phyloP scores from a whole-genome alignment of 1,284 basidiomycete species.

The Omphalotus olearius region DNA sequence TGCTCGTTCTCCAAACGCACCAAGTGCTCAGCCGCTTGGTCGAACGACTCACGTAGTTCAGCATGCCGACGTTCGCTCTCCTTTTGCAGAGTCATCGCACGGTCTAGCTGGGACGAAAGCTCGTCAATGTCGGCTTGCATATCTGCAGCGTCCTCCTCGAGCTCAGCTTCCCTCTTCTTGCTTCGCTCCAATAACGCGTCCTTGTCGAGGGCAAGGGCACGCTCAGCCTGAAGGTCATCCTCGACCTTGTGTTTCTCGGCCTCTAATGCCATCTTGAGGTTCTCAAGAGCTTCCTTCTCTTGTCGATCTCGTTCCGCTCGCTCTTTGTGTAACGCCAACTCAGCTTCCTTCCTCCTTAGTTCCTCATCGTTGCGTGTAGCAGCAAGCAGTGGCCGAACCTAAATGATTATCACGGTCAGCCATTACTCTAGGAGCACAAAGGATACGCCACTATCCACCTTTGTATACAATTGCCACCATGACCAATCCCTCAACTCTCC shows the following conservation, averaged over 20 bases:
- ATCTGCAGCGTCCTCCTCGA: constrained; percentile 82
- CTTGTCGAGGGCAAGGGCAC: constrained; percentile 79
- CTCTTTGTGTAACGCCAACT: constrained; percentile 80
- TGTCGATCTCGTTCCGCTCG: constrained; percentile 80
- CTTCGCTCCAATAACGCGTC: constrained; percentile 82
- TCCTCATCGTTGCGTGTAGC: constrained; percentile 94
- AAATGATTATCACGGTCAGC: constrained; percentile 9
- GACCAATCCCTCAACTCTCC: constrained; percentile 91
- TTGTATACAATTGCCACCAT: constrained; percentile 99
- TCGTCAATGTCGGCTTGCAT: constrained; percentile 83
- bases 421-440: constrained; percentile 2
- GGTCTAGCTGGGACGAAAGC: constrained; percentile 83
- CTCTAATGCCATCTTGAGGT: constrained; percentile 75
- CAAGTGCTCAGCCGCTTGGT: constrained; percentile 81
- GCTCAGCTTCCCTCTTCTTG: constrained; percentile 79
- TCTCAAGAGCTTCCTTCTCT: constrained; percentile 77
- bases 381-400: constrained; percentile 89
- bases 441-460: constrained; percentile 39
- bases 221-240: constrained; percentile 79
- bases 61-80: constrained; percentile 77
- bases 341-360: constrained; percentile 83
- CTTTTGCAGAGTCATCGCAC: constrained; percentile 71
- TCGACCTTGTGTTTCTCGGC: constrained; percentile 81
- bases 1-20: constrained; percentile 77
- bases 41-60: constrained; percentile 68